Evolutionary conservation across 345 rosid species (phyloP), one percentile per base, ranked within the genome.

Genomic region (Moricandia moricandioides): DNA sequence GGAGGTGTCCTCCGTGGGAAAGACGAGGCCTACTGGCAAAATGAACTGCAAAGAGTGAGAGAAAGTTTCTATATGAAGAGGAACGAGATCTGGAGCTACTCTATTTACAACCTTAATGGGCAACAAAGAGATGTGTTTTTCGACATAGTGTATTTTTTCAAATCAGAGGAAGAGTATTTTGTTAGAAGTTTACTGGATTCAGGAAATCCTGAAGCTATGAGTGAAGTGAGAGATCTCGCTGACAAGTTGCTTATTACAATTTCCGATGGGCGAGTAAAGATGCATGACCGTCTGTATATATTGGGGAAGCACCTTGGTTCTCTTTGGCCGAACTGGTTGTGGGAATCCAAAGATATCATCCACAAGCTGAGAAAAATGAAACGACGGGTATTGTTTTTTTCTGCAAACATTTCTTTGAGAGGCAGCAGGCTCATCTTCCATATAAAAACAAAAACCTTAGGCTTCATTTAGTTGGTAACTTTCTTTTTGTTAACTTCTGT

Each of bases 81-180:
- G n/a, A n/a, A n/a, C n/a, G n/a, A n/a, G n/a, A n/a, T n/a, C n/a
- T n/a, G n/a, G n/a, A n/a, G n/a, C n/a, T n/a, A n/a, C 18, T 58
- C 0, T 58, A 12, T 34, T 17, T 4, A 35, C 29, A 33, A 11
- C 0, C 70, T 66, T 16, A 17, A 21, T 0, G 2, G 16, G 39
- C 35, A 6, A 16, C 55, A 14, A 3, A 7, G 0, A 14, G 21
- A 14, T 14, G 1, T 4, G 24, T 49, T 6, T 6, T 3, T 14
- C 0, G 21, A 82, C 55, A 64, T 84, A 8, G 80, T 71, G 7
- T 66, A 45, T 18, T 81, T 81, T 26, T 79, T 79, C 7, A 72
- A 3, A 7, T 69, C 77, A 1, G 37, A 26, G 11, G 24, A 49
- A 6, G 43, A 12, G 13, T 14, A 49, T 49, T 49, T 49, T 49